A percentile compares a stretch with the other conserved stretches of the same genome.
These are phyloP conservation scores for Fonsecaea nubica DNA, from an alignment of 2,329 filamentous ascomycete genomes.

Conservation along the genomic window DNA sequence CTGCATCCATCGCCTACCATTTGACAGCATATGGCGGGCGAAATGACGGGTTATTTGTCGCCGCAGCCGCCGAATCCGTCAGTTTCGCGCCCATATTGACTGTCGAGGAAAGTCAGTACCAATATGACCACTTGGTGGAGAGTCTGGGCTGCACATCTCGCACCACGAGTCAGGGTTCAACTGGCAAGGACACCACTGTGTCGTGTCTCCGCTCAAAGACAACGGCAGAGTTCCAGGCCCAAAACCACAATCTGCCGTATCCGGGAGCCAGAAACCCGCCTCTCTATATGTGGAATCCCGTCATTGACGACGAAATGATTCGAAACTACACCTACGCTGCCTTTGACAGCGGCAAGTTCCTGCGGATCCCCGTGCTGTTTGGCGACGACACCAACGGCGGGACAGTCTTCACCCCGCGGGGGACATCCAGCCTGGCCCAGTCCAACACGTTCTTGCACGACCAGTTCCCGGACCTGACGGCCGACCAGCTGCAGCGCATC, in stretches of 20 bases:
- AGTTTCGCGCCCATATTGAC: conserved; percentile 59
- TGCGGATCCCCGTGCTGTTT: conserved; percentile 62
- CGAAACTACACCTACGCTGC: conserved; percentile 57
- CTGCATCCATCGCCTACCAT: conserved; percentile 67
- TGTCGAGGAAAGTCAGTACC: conserved; percentile 56
- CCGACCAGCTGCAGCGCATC: conserved; percentile 58
- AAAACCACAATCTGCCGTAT: conserved; percentile 55
- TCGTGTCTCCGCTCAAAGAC: conserved; percentile 57
- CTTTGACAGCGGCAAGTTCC: conserved; percentile 57
- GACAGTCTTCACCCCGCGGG: conserved; percentile 63
- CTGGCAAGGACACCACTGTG: conserved; percentile 20
- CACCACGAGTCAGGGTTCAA: not conserved
- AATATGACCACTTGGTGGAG: conserved; percentile 59
- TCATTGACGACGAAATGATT: conserved; percentile 60
- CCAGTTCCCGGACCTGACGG: conserved; percentile 64
- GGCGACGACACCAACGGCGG: conserved; percentile 71
- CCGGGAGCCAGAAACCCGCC: conserved; percentile 53
- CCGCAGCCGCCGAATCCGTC: conserved; percentile 61
- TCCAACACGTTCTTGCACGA: conserved; percentile 63
- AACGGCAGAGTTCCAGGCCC: conserved; percentile 51
- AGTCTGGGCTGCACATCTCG: conserved; percentile 55
- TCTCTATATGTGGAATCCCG: conserved; percentile 60
- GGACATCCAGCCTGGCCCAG: conserved; percentile 55
- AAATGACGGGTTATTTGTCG: conserved; percentile 59
- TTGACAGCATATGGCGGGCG: conserved; percentile 61